A percentile compares a stretch with the other conserved stretches of the same genome.
These are phyloP conservation scores for Phaeotremella skinneri DNA, from an alignment of 768 basidiomycete species.

Conservation along the genomic window DNA sequence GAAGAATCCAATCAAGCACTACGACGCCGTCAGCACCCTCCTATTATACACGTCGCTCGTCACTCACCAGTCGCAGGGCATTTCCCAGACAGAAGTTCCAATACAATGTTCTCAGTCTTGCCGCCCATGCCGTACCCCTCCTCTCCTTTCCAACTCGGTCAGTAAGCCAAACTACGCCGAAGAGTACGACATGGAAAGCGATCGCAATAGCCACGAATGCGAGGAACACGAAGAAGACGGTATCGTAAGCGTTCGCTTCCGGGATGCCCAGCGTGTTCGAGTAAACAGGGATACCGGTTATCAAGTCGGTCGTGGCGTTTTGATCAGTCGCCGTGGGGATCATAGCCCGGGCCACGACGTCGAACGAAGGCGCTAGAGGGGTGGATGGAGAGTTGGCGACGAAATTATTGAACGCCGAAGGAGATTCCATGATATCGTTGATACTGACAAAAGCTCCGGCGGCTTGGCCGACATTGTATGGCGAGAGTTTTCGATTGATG, in stretches of 20 bases:
- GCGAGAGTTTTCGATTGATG: slow-evolving; percentile 77
- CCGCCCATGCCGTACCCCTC: slow-evolving; percentile 37
- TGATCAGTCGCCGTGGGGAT: slow-evolving; percentile 34
- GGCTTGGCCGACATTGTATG: slow-evolving; percentile 59
- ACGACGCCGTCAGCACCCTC: too few relatives aligned
- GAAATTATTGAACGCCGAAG: slow-evolving; percentile 53
- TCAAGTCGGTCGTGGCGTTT: slow-evolving; percentile 53
- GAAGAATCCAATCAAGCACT: slow-evolving; percentile 65
- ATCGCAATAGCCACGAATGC: slow-evolving; percentile 65
- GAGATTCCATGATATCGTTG: slow-evolving; percentile 55
- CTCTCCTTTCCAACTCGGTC: slow-evolving; percentile 44
- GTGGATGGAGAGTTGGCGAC: slow-evolving; percentile 20
- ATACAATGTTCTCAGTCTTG: slow-evolving; percentile 27
- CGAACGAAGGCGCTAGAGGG: slow-evolving; percentile 4
- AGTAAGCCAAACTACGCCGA: slow-evolving; percentile 53
- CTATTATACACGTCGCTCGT: too few relatives aligned
- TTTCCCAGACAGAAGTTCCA: slow-evolving; percentile 45
- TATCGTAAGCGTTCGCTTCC: slow-evolving; percentile 85
- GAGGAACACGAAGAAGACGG: slow-evolving; percentile 72
- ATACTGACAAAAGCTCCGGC: slow-evolving; percentile 23
- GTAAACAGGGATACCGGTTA: slow-evolving; percentile 79
- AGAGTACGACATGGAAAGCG: slow-evolving; percentile 59
- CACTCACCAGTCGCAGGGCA: slow-evolving; percentile 64
- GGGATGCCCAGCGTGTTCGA: slow-evolving; percentile 73
- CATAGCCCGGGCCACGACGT: slow-evolving; percentile 25